Percentiles rank a stretch among this genome's conserved stretches.
Conservation (phyloP, 139 green algal genomes). For the Chlorokybus atmophyticus region DNA sequence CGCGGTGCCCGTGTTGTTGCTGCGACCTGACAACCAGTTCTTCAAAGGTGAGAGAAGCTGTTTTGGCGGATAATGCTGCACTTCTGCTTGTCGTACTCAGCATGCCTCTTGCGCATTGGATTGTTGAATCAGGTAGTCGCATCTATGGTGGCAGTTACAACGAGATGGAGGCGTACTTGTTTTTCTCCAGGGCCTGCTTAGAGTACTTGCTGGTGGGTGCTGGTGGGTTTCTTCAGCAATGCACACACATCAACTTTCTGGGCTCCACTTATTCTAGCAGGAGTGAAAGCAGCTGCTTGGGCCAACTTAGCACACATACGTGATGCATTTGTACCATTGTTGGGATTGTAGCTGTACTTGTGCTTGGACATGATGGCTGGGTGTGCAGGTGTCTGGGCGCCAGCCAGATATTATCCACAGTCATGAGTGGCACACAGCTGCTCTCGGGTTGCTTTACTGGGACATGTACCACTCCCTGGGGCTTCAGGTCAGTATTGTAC, state of each 20-base stretch:
- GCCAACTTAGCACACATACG: too few relatives aligned
- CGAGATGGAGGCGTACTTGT: constrained; percentile 89
- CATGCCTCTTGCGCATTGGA: too few relatives aligned
- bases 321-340: too few relatives aligned
- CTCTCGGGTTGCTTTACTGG: constrained; percentile 39
- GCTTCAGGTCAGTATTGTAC: constrained; percentile 10
- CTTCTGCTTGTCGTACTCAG: too few relatives aligned
- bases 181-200: constrained; percentile 74
- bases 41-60: too few relatives aligned
- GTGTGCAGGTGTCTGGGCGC: constrained; percentile 15
- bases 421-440: constrained; percentile 81
- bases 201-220: constrained; percentile 54
- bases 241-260: too few relatives aligned
- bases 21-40: constrained; percentile 23
- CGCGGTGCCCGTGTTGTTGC: constrained; percentile 18
- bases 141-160: constrained; percentile 91
- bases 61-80: too few relatives aligned
- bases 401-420: constrained; percentile 61
- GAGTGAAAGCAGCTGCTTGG: too few relatives aligned
- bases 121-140: constrained; percentile 38
- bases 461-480: constrained; percentile 48
- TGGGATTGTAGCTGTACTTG: too few relatives aligned
- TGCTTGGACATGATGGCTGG: too few relatives aligned
- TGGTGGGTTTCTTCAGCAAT: too few relatives aligned
- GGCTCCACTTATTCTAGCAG: too few relatives aligned